phyloP scores from a whole-genome alignment of 2,329 filamentous ascomycete genomes.

The Periglandula ipomoeae region DNA sequence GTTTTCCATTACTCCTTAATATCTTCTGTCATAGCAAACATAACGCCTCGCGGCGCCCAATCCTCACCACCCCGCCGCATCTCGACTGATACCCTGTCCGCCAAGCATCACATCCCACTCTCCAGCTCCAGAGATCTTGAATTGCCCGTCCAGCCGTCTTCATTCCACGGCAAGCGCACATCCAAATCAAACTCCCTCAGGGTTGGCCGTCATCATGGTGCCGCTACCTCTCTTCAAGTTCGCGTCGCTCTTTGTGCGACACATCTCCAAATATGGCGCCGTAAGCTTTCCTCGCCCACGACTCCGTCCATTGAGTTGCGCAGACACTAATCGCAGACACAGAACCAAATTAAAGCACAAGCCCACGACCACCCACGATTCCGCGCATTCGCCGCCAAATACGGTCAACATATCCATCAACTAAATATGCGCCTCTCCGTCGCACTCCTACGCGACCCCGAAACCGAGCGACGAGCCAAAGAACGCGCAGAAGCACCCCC shows the following conservation, averaged over 20 bases:
- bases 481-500: slow-evolving; percentile 56
- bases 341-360: slow-evolving; percentile 59
- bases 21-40: too few species aligned
- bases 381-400: slow-evolving; percentile 49
- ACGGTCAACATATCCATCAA: slow-evolving; percentile 57
- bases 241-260: slow-evolving; percentile 52
- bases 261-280: slow-evolving; percentile 61
- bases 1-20: neutral
- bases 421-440: slow-evolving; percentile 58
- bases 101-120: too few species aligned
- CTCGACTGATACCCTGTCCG: too few species aligned
- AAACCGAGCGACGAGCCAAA: slow-evolving; percentile 48
- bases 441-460: slow-evolving; percentile 46
- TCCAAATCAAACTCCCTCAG: too few species aligned
- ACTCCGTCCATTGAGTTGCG: neutral
- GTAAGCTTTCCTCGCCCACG: slow-evolving; percentile 32
- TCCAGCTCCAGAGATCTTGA: too few species aligned
- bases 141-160: too few species aligned
- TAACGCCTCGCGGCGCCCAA: too few species aligned
- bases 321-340: slow-evolving; percentile 10
- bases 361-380: slow-evolving; percentile 56
- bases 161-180: too few species aligned
- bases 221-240: slow-evolving; percentile 60
- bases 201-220: slow-evolving; percentile 38
- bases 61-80: neutral